Base-by-base conservation (phyloP, 208 protist species). In the Crithidia sp. region DNA sequence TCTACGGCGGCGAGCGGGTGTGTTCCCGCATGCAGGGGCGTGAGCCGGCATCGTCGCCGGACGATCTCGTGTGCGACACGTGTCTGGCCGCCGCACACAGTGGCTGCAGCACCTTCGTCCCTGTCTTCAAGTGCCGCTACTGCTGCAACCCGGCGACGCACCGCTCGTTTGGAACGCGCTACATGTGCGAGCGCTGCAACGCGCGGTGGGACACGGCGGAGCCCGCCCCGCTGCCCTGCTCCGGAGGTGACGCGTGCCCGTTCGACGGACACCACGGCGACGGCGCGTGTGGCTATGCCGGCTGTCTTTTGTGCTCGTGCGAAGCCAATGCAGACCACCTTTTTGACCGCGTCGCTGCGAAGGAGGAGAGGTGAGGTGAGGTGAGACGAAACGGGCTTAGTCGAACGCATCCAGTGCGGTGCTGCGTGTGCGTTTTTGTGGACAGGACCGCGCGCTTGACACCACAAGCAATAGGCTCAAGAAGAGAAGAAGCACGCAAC, bases 141-240 rank as follows among this genome's bases (percentile, higher is more conserved):
- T 96, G 92, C 72, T 96, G 92, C 68, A 96, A 95, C 71, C 90
- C 88, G 3, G 92, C 92, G 8, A 95, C 90, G 12, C 83, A 95
- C 41, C 81, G 86, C 19, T 96, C 87, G 9, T 95, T 96, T 67
- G 92, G 83, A 10, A 95, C 83, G n/a, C 86, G 89, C 7, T 94
- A 93, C 67, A 59, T 89, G 66, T 96, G 92, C 76, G 85, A 96
- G 12, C 69, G 79, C 12, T 96, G 92, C 71, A 74, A 88, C 14
- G 65, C 66, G 19, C 82, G 76, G 44, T 96, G 92, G 90, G 86
- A 80, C 57, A 89, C 66, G 39, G 66, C 74, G 4, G 89, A 96
- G 72, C 87, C 88, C 0, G 71, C 83, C 0, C 36, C 59, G 4
- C 74, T 88, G 54, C 67, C 85, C n/a, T 96, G 92, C 66, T 81